Base-by-base conservation (phyloP, 495 filamentous ascomycete species). In the Astrothelium subdiscretum region DNA sequence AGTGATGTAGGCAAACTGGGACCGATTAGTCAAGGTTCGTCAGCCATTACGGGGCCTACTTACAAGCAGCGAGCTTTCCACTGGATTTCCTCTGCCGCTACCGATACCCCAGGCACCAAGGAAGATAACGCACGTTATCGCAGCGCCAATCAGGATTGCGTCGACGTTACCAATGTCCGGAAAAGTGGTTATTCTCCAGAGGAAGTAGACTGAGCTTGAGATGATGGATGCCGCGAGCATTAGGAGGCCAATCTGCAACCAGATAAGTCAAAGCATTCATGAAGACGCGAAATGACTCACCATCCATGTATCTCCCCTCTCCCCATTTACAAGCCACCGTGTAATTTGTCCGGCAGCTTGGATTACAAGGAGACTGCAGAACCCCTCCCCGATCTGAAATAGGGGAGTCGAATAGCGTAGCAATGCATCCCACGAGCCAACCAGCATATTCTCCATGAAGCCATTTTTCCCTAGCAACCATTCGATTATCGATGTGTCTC, bases 241-340 rank as follows among this genome's bases (percentile, higher is more conserved):
- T 22, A 98, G 80, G 31, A 98, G 81, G 52, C 86, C 81, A 72
- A 98, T 96, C 90, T 95, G 72, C 32, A 31, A 31, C 18, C 42
- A 44, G 35, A 67, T 77, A 68, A 79, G 68, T 67, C 69, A 51
- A 60, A 24, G 54, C 1, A 18, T 12, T 52, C 5, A 27, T 54
- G 63, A 57, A 66, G 57, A 57, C 13, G 1, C 38, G n/a, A 35
- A 62, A 31, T n/a, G 32, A 79, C 85, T 72, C 82, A 95, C 91
- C 88, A 97, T 92, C 94, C 94, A 98, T 64, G 86, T 94, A 76
- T 98, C 94, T 65, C 91, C 91, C 65, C 89, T 83, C 62, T 90
- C 90, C 58, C 87, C 74, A 73, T 97, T 98, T 48, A 97, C 92
- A 22, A 97, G 83, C 87, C 90, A 96, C 69, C 90, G 82, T n/a